These are phyloP conservation scores for Penicillium glabrum DNA, from an alignment of 2,329 filamentous ascomycete genomes.

Conservation along the genomic window DNA sequence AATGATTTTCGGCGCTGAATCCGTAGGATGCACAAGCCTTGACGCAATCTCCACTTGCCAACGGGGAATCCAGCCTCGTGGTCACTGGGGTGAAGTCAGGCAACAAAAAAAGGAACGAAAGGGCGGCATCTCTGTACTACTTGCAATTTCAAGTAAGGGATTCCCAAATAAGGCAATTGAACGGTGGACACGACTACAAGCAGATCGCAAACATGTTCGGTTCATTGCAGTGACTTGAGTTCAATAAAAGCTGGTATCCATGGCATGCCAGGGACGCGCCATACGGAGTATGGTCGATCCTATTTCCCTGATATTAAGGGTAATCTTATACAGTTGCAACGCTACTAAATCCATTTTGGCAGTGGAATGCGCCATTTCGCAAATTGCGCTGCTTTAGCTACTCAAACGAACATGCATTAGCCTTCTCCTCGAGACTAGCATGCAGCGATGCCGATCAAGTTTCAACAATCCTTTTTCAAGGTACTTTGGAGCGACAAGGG, in stretches of 20 bases:
- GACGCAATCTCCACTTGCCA: slow-evolving; percentile 3
- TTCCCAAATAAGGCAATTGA: slow-evolving; percentile 11
- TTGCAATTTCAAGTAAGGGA: slow-evolving; percentile 11
- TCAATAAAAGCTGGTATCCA: slow-evolving; percentile 3
- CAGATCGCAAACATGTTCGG: slow-evolving; percentile 15
- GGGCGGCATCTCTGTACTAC: background rate
- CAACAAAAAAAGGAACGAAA: background rate
- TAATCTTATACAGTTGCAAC: background rate
- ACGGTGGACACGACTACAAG: slow-evolving; percentile 16
- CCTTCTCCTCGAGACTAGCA: slow-evolving; percentile 9
- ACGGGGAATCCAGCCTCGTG: slow-evolving; percentile 11
- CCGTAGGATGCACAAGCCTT: background rate
- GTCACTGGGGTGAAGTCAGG: background rate
- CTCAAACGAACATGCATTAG: slow-evolving; percentile 8
- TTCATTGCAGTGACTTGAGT: slow-evolving; percentile 1
- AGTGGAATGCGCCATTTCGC: slow-evolving; percentile 5
- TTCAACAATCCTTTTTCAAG: slow-evolving; percentile 7
- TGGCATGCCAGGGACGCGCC: slow-evolving; percentile 17
- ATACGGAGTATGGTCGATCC: background rate
- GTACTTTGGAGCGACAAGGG: slow-evolving; percentile 7
- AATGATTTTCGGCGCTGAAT: background rate
- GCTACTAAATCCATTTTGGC: background rate
- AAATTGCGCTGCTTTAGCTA: background rate
- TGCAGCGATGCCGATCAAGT: slow-evolving; percentile 16
- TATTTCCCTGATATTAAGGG: background rate